Evolutionary conservation across 192 early-diverging fungal genomes (phyloP).

Genomic region (Coemansia asiatica): DNA sequence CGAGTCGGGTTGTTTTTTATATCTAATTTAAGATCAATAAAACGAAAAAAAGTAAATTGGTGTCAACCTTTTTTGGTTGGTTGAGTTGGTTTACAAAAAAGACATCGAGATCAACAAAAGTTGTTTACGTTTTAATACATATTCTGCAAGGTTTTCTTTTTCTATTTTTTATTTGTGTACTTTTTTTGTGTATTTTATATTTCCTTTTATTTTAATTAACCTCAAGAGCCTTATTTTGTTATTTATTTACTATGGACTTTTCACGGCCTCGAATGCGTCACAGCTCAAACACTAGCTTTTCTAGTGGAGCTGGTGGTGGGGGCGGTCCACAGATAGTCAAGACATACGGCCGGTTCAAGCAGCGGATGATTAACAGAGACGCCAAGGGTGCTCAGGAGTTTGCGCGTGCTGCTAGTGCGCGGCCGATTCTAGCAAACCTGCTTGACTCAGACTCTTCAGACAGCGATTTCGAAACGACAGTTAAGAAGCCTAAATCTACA

Average conservation of each 20-base stretch:
- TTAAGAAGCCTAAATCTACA: background rate
- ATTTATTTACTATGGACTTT: slow-evolving; percentile 36
- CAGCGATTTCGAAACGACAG: slow-evolving; percentile 35
- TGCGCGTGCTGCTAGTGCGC: slow-evolving; percentile 29
- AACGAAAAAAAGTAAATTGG: too few relatives aligned
- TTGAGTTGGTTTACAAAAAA: too few relatives aligned
- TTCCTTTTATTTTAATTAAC: background rate
- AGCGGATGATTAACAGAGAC: slow-evolving; percentile 42
- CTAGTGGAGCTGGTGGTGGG: background rate
- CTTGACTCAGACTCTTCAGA: slow-evolving; percentile 40
- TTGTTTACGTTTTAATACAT: too few relatives aligned
- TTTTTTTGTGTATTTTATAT: too few relatives aligned
- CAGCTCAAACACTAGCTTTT: slow-evolving; percentile 12
- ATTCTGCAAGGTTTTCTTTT: too few relatives aligned
- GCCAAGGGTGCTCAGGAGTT: slow-evolving; percentile 36
- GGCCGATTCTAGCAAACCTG: slow-evolving; percentile 32
- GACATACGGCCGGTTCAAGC: slow-evolving; percentile 46
- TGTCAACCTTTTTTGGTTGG: too few relatives aligned
- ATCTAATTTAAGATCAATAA: too few relatives aligned
- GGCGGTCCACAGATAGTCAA: slow-evolving; percentile 40
- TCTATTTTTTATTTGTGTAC: background rate
- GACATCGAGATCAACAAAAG: too few relatives aligned
- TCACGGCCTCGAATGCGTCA: slow-evolving; percentile 35
- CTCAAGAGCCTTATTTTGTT: too few relatives aligned
- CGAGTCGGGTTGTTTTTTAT: too few relatives aligned